Percentiles rank a stretch among this genome's conserved stretches.
Conservation (phyloP, 305 asterid genomes). For the Plantago coronopus region DNA sequence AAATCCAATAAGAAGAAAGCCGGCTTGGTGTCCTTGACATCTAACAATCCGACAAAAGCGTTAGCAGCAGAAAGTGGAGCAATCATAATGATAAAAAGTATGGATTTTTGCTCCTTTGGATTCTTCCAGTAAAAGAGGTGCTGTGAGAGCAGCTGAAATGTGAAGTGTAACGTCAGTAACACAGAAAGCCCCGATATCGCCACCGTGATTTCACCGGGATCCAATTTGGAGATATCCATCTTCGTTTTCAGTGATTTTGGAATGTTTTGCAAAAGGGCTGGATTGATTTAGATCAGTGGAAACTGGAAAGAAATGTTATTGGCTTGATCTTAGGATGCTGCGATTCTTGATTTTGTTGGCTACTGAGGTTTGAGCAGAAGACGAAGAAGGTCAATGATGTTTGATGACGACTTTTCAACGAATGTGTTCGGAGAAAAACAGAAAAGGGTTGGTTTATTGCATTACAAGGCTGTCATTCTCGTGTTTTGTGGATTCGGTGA, state of each 20-base stretch:
- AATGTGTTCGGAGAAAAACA: too few species aligned
- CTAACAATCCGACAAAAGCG: constrained; percentile 68
- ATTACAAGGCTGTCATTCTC: too few species aligned
- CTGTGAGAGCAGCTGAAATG: constrained; percentile 66
- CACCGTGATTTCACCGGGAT: constrained; percentile 53
- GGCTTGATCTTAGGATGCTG: too few species aligned
- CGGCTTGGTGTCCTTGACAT: constrained; percentile 49
- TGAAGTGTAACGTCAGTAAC: constrained; percentile 66
- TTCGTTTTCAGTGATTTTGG: neutral
- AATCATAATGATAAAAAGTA: constrained; percentile 54
- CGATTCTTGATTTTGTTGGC: too few species aligned
- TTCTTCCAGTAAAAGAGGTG: constrained; percentile 84
- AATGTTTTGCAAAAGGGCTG: too few species aligned
- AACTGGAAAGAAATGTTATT: too few species aligned
- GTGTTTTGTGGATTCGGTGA: too few species aligned
- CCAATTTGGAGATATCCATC: constrained; percentile 67
- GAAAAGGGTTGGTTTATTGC: too few species aligned
- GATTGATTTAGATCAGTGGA: too few species aligned
- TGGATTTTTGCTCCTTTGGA: constrained; percentile 77
- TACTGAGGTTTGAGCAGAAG: too few species aligned
- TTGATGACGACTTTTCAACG: too few species aligned
- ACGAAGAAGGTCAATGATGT: too few species aligned
- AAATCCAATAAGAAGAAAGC: constrained; percentile 55
- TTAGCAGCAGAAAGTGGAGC: constrained; percentile 69
- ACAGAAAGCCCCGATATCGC: constrained; percentile 61